Conservation (phyloP, 345 rosid species). For the Diplotaxis tenuifolia region DNA sequence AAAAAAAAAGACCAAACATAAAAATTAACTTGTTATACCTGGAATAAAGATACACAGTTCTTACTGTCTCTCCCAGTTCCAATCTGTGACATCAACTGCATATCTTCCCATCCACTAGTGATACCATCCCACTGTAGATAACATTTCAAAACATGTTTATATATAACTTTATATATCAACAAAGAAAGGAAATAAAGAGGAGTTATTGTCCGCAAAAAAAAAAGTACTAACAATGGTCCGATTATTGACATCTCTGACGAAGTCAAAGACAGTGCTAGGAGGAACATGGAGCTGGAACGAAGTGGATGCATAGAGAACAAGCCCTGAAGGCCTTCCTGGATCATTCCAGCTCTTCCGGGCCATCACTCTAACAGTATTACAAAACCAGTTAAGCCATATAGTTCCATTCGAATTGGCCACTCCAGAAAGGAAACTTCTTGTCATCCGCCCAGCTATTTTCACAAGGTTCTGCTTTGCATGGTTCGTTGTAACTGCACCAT, state of each 20-base stretch:
- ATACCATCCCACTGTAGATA: slow-evolving; percentile 86
- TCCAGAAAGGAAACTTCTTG: slow-evolving; percentile 67
- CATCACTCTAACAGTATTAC: slow-evolving; percentile 74
- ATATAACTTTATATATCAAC: background rate
- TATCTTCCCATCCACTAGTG: slow-evolving; percentile 53
- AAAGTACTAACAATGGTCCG: slow-evolving; percentile 57
- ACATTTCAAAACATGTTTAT: slow-evolving; percentile 16
- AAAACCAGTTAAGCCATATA: slow-evolving; percentile 63
- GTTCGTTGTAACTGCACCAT: slow-evolving; percentile 53
- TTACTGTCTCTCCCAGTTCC: slow-evolving; percentile 83
- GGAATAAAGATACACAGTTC: slow-evolving; percentile 73
- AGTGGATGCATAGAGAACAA: slow-evolving; percentile 79
- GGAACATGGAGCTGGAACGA: slow-evolving; percentile 90
- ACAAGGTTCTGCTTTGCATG: slow-evolving; percentile 69
- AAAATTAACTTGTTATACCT: slow-evolving; percentile 44
- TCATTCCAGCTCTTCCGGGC: slow-evolving; percentile 68
- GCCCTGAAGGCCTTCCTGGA: slow-evolving; percentile 87
- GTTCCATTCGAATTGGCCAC: slow-evolving; percentile 67
- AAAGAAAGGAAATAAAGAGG: background rate
- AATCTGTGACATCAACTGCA: slow-evolving; percentile 76
- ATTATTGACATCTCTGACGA: slow-evolving; percentile 72
- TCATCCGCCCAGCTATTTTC: slow-evolving; percentile 81
- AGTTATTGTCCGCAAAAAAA: slow-evolving; percentile 29
- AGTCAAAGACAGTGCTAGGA: slow-evolving; percentile 66
- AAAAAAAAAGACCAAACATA: background rate